Base-by-base conservation (phyloP, 2,329 filamentous ascomycete species). In the Xylariaceae sp. region DNA sequence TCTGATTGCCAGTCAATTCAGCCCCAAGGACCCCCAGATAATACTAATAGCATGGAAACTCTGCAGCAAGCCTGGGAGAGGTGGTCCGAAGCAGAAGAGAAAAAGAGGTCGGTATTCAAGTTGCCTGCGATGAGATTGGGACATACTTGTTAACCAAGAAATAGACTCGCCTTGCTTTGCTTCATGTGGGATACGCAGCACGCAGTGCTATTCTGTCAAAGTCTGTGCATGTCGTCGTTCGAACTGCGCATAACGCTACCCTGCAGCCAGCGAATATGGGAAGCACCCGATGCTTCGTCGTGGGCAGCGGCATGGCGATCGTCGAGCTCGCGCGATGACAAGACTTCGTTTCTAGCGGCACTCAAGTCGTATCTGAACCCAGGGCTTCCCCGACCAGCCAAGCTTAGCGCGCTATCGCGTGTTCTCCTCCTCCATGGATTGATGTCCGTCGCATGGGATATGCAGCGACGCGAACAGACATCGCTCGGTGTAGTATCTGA, bases 131-230 rank as follows among this genome's bases (percentile, higher is more conserved):
- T 34, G 40, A 41, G n/a, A 34, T 8, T n/a, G n/a, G n/a, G n/a
- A n/a, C n/a, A n/a, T 3, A 21, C 29, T 39, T 36, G 19, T 26
- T 50, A 6, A 43, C 14, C 17, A 7, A n/a, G 3, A 71, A 85
- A 0, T 14, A 67, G 65, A 37, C 49, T 67, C 6, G 82, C 84
- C 0, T 77, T 87, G 34, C 74, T 86, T 4, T 87, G 84, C 65
- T 88, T 88, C 67, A 82, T 87, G 75, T 87, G 85, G 85, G 85
- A 87, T 62, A 86, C 83, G 0, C 84, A 87, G 52, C 84, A 87
- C 58, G 84, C 85, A 0, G 83, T 87, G 0, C 74, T 87, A 0
- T 87, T 87, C 67, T 87, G 83, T n/a, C 85, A 87, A 65, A 86
- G 82, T 4, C 76, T 88, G 0, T 87, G 85, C 70, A 87, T 87